Conservation (phyloP, 257 asterid species). For the Rauvolfia tetraphylla region DNA sequence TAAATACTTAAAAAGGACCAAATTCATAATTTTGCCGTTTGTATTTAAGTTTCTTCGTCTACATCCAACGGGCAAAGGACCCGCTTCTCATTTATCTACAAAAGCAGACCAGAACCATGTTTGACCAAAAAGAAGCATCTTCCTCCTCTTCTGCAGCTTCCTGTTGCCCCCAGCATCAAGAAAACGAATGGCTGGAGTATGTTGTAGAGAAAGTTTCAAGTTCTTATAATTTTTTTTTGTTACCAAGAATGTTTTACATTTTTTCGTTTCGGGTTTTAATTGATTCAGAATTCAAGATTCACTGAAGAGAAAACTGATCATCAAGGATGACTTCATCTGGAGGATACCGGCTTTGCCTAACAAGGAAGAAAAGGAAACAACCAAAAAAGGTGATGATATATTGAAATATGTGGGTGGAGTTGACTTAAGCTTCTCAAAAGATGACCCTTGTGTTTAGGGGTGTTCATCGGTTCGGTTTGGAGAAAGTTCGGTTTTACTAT, state of each 20-base stretch:
- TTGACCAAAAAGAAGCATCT: neutral
- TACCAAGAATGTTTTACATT: neutral
- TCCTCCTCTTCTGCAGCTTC: neutral
- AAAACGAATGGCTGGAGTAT: constrained; percentile 1
- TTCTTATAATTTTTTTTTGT: neutral
- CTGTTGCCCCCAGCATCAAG: neutral
- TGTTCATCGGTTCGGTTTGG: too few species aligned
- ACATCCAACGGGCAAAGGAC: too few species aligned
- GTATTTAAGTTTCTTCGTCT: too few species aligned
- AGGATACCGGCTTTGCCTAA: constrained; percentile 31
- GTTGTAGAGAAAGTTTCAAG: neutral
- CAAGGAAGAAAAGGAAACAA: constrained; percentile 23
- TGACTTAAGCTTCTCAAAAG: constrained; percentile 79
- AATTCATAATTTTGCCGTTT: too few species aligned
- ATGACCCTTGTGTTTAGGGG: too few species aligned
- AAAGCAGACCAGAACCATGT: neutral
- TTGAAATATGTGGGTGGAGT: constrained; percentile 76
- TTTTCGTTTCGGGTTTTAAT: neutral
- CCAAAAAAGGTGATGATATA: constrained; percentile 20
- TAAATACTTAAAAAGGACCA: too few species aligned
- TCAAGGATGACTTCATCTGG: constrained; percentile 59
- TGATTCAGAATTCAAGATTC: constrained; percentile 55
- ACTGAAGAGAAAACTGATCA: constrained; percentile 49
- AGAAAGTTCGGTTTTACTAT: too few species aligned
- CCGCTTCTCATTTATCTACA: too few species aligned